phyloP scores from a whole-genome alignment of 441 rosid genomes.

The Populus hybrid region DNA sequence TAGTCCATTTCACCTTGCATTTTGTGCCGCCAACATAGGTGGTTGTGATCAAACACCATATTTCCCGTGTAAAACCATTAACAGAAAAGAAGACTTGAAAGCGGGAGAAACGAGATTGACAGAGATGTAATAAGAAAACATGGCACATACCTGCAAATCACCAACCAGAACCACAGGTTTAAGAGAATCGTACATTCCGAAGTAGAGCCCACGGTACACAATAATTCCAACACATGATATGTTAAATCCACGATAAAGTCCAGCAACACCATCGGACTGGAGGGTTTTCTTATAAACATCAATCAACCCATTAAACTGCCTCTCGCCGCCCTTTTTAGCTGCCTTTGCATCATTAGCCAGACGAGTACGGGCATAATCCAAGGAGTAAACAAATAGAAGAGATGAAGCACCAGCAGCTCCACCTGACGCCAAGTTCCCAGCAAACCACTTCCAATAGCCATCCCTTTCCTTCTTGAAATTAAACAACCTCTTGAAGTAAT shows the following conservation, averaged over 20 bases:
- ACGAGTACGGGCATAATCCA: slow-evolving; percentile 87
- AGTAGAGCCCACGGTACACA: too few relatives aligned
- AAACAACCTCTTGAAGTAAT: slow-evolving; percentile 80
- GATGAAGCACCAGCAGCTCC: slow-evolving; percentile 99
- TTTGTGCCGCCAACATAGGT: background rate
- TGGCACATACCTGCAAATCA: slow-evolving; percentile 51
- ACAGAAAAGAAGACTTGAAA: background rate
- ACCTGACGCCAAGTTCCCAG: slow-evolving; percentile 94
- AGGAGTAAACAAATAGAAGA: slow-evolving; percentile 77
- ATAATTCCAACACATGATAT: too few relatives aligned
- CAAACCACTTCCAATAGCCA: too few relatives aligned
- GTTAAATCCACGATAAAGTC: too few relatives aligned
- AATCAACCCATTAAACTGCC: slow-evolving; percentile 83
- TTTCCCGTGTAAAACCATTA: background rate
- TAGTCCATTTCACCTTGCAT: background rate
- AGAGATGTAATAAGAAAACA: background rate
- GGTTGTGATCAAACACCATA: background rate
- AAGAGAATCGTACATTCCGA: slow-evolving; percentile 90
- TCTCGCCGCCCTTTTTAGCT: slow-evolving; percentile 79
- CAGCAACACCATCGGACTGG: slow-evolving; percentile 67
- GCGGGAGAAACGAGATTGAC: background rate
- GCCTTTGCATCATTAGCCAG: slow-evolving; percentile 87
- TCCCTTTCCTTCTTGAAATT: slow-evolving; percentile 48
- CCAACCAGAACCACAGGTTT: slow-evolving; percentile 80
- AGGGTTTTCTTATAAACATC: slow-evolving; percentile 89